These are phyloP conservation scores for Salvia rosmarinus DNA, from an alignment of 257 asterid species.

Conservation along the genomic window DNA sequence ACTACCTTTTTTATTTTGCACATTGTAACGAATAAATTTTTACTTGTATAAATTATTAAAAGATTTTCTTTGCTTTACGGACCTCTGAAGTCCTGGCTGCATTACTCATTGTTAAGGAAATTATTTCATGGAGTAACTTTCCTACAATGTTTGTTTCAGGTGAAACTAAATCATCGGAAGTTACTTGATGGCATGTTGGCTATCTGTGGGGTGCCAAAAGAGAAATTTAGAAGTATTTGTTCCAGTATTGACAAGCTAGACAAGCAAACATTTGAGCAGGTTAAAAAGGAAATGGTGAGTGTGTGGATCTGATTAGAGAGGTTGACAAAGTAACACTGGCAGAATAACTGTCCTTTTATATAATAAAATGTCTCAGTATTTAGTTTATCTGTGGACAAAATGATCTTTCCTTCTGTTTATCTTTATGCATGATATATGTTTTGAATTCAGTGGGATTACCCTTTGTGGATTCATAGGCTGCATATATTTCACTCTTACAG, in stretches of 20 bases:
- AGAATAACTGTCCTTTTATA: not conserved
- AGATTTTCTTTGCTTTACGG: conserved; percentile 17
- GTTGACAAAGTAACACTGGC: conserved; percentile 1
- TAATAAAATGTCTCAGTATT: conserved; percentile 11
- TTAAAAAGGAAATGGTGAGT: conserved; percentile 91
- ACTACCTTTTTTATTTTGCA: conserved; percentile 18
- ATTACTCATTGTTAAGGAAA: not conserved
- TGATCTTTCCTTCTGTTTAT: not conserved
- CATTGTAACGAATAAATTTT: not conserved
- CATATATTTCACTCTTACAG: conserved; percentile 41
- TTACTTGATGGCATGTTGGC: conserved; percentile 94
- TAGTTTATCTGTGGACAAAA: not conserved
- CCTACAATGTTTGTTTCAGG: conserved; percentile 49
- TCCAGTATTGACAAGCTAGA: conserved; percentile 97
- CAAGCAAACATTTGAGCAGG: conserved; percentile 88
- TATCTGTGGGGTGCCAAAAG: conserved; percentile 89
- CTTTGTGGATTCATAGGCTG: conserved; percentile 23
- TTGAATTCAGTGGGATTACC: conserved; percentile 10
- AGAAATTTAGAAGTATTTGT: conserved; percentile 83
- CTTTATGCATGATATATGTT: conserved; percentile 4
- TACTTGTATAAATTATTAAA: not conserved
- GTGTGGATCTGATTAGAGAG: conserved; percentile 14
- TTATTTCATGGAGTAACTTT: conserved; percentile 17
- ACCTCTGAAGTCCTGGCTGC: conserved; percentile 8
- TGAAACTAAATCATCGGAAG: conserved; percentile 88